Evolutionary conservation across 805 yeast species (phyloP).

Genomic region (Yarrowia bubula): DNA sequence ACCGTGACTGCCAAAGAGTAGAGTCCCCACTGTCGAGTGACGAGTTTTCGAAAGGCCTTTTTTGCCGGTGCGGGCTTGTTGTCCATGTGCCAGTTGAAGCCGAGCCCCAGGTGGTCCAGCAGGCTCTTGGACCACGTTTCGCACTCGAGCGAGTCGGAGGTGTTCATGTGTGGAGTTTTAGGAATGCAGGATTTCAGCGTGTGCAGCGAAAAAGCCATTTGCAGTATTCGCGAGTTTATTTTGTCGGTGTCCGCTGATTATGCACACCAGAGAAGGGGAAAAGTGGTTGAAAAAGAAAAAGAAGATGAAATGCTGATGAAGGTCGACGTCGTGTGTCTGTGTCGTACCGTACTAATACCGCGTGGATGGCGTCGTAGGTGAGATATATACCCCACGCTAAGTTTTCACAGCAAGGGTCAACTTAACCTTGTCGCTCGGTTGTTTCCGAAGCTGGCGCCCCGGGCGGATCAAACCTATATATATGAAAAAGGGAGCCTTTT

Average conservation of each 20-base stretch:
- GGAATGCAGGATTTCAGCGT: too few relatives aligned
- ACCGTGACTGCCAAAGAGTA: slow-evolving; percentile 9
- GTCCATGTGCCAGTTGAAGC: slow-evolving; percentile 26
- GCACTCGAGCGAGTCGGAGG: slow-evolving; percentile 5
- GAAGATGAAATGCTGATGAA: too few relatives aligned
- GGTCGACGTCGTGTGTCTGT: background rate
- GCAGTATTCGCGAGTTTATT: slow-evolving; percentile 14
- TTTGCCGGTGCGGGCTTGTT: slow-evolving; percentile 15
- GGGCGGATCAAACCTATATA: slow-evolving; percentile 7
- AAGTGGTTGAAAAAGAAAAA: background rate
- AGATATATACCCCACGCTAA: slow-evolving; percentile 2
- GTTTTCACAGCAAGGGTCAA: slow-evolving; percentile 1
- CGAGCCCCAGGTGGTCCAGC: slow-evolving; percentile 23
- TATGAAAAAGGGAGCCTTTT: background rate
- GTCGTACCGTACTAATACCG: too few relatives aligned
- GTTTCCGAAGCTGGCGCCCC: background rate
- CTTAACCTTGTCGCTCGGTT: background rate
- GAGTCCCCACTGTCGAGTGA: slow-evolving; percentile 8
- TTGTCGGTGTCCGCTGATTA: slow-evolving; percentile 4
- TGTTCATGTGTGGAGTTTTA: background rate
- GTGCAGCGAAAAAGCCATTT: background rate
- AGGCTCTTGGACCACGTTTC: slow-evolving; percentile 12
- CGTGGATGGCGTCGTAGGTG: too few relatives aligned
- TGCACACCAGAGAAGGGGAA: background rate
- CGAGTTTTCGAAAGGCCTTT: slow-evolving; percentile 7